Evolutionary conservation across 1,284 basidiomycete species (phyloP), one percentile per base, ranked within the genome.

Genomic region (Omphalotus olearius): DNA sequence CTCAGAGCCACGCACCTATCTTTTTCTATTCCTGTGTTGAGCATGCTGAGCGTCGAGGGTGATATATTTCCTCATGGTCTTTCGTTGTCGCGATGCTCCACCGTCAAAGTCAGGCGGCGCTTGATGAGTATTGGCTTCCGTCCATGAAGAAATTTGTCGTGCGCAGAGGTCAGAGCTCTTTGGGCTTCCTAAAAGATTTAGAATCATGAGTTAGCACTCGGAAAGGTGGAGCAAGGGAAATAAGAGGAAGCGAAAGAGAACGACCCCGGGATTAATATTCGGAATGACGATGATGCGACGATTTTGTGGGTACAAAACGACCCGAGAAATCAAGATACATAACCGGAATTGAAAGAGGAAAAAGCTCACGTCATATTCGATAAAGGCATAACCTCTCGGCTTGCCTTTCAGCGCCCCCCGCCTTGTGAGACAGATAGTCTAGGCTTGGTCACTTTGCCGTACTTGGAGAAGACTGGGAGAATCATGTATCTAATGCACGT

Each of bases 341-440:
- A 56, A 51, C 53, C 53, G 50, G 49, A n/a, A n/a, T n/a, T n/a
- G n/a, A 13, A 33, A 42, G 54, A 26, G 36, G 45, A 42, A 46
- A 50, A 46, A 85, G 23, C 92, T 75, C 70, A 97, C 94, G 70
- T 85, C 82, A 69, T 85, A 98, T 69, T 98, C 93, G 30, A 99
- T 73, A 60, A 98, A 99, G 0, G 94, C 95, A 67, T 95, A 99
- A 2, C 96, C 96, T 16, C 94, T 76, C 1, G 96, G 93, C 66
- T 93, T 96, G 11, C 96, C 96, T 66, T 88, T 93, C 61, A 86
- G 71, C 3, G 86, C 78, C 0, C 96, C n/a, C 96, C 0, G 85
- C 75, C 71, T 96, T 98, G 78, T 99, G 95, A 64, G 96, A 97
- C 60, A 98, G 78, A 66, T 88, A 96, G 68, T 99, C 96, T 53